Evolutionary conservation across 2,329 filamentous ascomycete genomes (phyloP).

Genomic region (Fusarium stilboides): DNA sequence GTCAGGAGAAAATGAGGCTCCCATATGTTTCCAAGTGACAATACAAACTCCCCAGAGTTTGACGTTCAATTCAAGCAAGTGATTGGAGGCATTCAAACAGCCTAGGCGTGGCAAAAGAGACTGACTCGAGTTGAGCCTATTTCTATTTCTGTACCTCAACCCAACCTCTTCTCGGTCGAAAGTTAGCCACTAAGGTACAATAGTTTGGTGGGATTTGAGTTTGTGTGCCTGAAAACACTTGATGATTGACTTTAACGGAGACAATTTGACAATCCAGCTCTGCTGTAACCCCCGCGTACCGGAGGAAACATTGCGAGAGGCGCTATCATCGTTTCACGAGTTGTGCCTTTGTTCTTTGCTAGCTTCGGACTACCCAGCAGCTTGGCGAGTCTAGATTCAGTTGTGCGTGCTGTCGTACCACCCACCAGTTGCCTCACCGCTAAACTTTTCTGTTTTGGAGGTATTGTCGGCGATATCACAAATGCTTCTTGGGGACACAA

Average conservation of each 20-base stretch:
- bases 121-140: constrained; percentile 24
- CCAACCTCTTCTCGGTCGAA: constrained; percentile 9
- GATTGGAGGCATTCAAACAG: no score
- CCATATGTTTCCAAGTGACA: no score
- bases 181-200: constrained; percentile 16
- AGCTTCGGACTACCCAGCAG: constrained; percentile 13
- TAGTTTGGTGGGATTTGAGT: constrained; percentile 25
- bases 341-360: constrained; percentile 10
- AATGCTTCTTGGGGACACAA: background rate
- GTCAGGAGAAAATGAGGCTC: no score
- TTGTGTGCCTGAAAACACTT: constrained; percentile 29
- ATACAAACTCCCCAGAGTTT: no score
- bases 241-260: constrained; percentile 9
- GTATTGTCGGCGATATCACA: background rate
- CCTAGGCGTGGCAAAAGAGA: constrained; percentile 18
- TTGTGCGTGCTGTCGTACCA: constrained; percentile 16
- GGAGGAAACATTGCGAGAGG: background rate
- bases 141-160: constrained; percentile 21
- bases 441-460: background rate
- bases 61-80: no score
- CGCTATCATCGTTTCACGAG: constrained; percentile 16
- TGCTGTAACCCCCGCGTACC: constrained; percentile 4
- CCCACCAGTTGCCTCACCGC: constrained; percentile 21
- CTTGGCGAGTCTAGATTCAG: constrained; percentile 14
- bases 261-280: background rate